A percentile compares a stretch with the other conserved stretches of the same genome.
Evolutionary conservation across 2,329 filamentous ascomycete species (phyloP).

Genomic region (Sporothrix variecibatus): DNA sequence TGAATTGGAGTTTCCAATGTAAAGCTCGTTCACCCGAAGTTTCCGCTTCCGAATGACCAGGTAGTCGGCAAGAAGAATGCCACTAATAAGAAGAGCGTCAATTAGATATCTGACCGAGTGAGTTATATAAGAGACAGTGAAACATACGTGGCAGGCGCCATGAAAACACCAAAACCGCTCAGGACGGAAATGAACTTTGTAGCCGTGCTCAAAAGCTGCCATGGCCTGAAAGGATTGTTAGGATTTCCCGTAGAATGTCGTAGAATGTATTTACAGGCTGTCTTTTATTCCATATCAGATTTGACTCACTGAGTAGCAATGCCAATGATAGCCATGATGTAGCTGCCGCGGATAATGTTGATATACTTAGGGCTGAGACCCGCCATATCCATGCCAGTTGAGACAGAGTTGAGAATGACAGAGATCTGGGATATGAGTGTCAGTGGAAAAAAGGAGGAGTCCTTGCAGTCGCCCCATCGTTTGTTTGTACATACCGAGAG

Average conservation of each 20-base stretch:
- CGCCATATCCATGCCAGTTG: conserved; percentile 57
- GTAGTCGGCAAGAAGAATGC: conserved; percentile 29
- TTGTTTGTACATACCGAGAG: conserved; percentile 31
- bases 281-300: no score
- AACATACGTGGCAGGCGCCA: conserved; percentile 43
- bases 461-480: no score
- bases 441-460: no score
- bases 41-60: conserved; percentile 38
- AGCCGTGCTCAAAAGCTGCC: conserved; percentile 37
- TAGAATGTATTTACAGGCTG: no score
- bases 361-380: conserved; percentile 54
- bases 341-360: conserved; percentile 54
- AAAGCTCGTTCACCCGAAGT: conserved; percentile 48
- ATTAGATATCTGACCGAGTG: background rate
- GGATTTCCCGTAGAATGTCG: background rate
- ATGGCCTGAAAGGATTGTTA: conserved; percentile 28
- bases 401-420: conserved; percentile 48
- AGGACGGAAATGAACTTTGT: conserved; percentile 36
- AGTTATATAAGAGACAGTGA: no score
- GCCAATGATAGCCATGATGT: conserved; percentile 28
- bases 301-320: conserved; percentile 21
- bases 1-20: conserved; percentile 39
- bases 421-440: conserved; percentile 19
- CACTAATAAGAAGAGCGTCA: background rate
- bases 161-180: conserved; percentile 44